A percentile compares a stretch with the other conserved stretches of the same genome.
Evolutionary conservation across 306 rosid genomes (phyloP).

Genomic region (Malus sieversii): DNA sequence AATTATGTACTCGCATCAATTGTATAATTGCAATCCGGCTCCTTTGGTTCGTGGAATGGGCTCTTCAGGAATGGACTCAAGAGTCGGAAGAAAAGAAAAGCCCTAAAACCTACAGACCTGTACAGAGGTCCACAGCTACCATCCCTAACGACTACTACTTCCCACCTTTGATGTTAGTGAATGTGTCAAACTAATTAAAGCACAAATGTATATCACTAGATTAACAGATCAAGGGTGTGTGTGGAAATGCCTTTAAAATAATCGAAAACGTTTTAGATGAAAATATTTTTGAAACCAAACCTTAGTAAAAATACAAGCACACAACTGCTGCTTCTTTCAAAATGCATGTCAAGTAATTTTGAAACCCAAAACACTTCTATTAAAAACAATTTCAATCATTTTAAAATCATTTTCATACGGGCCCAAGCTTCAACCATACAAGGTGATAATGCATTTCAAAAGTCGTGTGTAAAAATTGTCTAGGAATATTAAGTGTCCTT

Average conservation of each 20-base stretch:
- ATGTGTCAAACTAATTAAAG: not conserved
- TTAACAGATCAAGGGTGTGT: no score
- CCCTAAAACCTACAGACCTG: not conserved
- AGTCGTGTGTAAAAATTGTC: not conserved
- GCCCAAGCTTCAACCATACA: no score
- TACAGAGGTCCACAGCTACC: not conserved
- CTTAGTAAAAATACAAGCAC: no score
- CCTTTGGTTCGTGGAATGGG: not conserved
- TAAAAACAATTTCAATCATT: no score
- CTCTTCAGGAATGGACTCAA: not conserved
- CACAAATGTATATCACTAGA: not conserved
- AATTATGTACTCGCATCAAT: not conserved
- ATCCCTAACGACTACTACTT: not conserved
- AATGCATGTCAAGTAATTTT: no score
- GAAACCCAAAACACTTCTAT: no score
- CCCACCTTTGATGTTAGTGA: not conserved
- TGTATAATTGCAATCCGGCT: not conserved
- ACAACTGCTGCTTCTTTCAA: no score
- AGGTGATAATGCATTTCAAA: not conserved
- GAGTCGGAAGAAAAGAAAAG: not conserved
- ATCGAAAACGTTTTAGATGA: no score
- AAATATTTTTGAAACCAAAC: no score
- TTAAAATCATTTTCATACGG: no score
- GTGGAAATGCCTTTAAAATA: no score
- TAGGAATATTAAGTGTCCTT: not conserved